phyloP scores from a whole-genome alignment of 768 basidiomycete species.

The Hebeloma cylindrosporum region DNA sequence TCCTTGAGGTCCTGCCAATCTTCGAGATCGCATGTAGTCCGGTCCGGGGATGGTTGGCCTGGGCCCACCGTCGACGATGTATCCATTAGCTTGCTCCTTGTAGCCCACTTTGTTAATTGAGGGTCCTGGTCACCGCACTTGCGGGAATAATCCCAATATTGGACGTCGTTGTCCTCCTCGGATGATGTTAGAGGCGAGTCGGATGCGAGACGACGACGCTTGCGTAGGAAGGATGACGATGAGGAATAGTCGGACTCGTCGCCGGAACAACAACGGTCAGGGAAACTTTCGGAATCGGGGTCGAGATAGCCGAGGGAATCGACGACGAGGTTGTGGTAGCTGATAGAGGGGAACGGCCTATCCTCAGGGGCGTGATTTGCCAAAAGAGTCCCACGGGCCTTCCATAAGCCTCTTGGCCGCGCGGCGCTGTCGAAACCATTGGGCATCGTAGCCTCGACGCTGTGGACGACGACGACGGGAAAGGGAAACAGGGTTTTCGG shows the following conservation, averaged over 20 bases:
- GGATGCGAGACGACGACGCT: conserved; percentile 1
- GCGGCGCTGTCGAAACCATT: conserved; percentile 43
- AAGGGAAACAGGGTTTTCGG: no score
- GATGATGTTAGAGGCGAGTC: conserved; percentile 1
- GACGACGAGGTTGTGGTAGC: conserved; percentile 10
- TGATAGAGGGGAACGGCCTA: conserved; percentile 12
- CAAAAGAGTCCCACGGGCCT: conserved; percentile 38
- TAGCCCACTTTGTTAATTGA: conserved; percentile 32
- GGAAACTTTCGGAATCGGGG: conserved; percentile 3
- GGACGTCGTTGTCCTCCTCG: conserved; percentile 16
- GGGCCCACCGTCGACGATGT: conserved; percentile 30
- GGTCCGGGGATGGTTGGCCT: conserved; percentile 1
- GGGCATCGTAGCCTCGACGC: no score
- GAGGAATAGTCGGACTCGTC: no score
- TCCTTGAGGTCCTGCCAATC: conserved; percentile 73
- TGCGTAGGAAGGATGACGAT: conserved; percentile 15
- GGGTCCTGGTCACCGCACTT: conserved; percentile 27
- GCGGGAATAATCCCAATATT: conserved; percentile 39
- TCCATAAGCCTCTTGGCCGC: conserved; percentile 45
- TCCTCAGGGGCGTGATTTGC: conserved; percentile 16
- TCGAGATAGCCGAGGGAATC: conserved; percentile 6
- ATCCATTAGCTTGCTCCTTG: conserved; percentile 40
- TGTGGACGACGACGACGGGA: conserved; percentile 16
- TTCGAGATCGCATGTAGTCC: conserved; percentile 36
- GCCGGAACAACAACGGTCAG: conserved; percentile 6